Percentiles rank a stretch among this genome's conserved stretches.
phyloP scores from a whole-genome alignment of 306 rosid species.

The Quercus engelmannii region DNA sequence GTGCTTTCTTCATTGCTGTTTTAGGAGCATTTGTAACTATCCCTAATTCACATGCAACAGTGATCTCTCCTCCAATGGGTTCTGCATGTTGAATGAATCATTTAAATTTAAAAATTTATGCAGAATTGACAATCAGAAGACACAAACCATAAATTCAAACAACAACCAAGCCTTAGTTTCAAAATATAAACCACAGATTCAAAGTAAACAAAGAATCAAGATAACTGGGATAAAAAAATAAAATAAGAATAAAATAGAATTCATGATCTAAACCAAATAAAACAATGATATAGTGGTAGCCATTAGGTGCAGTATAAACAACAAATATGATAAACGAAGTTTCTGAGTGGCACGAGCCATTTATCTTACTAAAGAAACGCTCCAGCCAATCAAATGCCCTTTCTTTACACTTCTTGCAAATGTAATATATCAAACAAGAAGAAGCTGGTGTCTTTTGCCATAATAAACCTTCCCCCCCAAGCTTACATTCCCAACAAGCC shows the following conservation, averaged over 20 bases:
- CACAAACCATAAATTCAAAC: neutral
- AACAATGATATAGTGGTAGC: neutral
- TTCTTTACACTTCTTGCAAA: too few species aligned
- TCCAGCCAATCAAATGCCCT: too few species aligned
- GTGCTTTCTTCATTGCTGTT: constrained; percentile 52
- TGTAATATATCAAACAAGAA: neutral
- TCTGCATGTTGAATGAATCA: constrained; percentile 41
- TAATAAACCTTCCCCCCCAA: too few species aligned
- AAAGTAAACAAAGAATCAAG: too few species aligned
- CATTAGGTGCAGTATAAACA: neutral
- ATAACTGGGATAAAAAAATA: neutral
- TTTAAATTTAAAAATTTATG: constrained; percentile 11
- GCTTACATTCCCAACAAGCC: too few species aligned
- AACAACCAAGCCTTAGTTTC: too few species aligned
- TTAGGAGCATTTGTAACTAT: constrained; percentile 40
- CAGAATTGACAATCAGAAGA: neutral
- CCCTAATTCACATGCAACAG: constrained; percentile 54
- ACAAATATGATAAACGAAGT: neutral
- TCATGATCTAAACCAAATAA: neutral
- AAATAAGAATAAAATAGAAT: neutral
- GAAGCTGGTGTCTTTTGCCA: neutral
- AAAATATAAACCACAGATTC: neutral
- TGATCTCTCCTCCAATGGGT: constrained; percentile 92
- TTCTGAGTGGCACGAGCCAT: neutral
- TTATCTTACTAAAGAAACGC: neutral